Evolutionary conservation across 2,329 filamentous ascomycete genomes (phyloP).

Genomic region (Aspergillus brunneoviolaceus): DNA sequence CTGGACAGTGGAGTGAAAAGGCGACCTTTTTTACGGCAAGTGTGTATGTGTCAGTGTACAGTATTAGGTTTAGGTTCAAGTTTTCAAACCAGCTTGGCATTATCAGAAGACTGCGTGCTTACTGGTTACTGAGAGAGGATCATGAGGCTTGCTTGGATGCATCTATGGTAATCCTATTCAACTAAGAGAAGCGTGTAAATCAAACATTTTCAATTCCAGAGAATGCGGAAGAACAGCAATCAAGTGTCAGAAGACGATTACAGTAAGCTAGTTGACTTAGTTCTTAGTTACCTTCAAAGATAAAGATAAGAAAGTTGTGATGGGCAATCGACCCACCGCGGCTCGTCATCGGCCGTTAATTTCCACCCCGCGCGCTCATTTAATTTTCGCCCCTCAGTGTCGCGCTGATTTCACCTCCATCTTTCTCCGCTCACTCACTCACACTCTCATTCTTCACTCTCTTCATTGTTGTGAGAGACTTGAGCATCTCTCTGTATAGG

Average conservation of each 20-base stretch:
- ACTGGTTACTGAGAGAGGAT: no score
- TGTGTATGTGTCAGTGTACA: not conserved
- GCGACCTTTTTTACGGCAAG: conserved; percentile 1
- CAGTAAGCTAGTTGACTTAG: no score
- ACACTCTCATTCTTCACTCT: not conserved
- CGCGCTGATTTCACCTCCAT: not conserved
- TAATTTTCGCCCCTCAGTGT: not conserved
- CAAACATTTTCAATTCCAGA: no score
- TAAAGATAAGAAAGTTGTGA: not conserved
- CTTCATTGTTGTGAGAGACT: not conserved
- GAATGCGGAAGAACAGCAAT: no score
- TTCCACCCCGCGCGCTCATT: not conserved
- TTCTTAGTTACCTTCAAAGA: no score
- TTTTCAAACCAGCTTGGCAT: not conserved
- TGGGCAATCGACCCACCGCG: conserved; percentile 5
- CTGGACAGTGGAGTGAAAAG: conserved; percentile 2
- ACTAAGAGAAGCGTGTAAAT: no score
- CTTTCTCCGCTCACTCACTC: not conserved
- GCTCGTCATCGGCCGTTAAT: not conserved
- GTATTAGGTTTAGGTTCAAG: no score
- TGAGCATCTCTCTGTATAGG: not conserved
- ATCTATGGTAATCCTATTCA: no score
- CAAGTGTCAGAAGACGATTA: no score
- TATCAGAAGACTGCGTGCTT: not conserved
- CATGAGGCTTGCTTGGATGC: no score